These are phyloP conservation scores for Pythium apleroticum DNA, from an alignment of 352 stramenopile species.

Conservation along the genomic window DNA sequence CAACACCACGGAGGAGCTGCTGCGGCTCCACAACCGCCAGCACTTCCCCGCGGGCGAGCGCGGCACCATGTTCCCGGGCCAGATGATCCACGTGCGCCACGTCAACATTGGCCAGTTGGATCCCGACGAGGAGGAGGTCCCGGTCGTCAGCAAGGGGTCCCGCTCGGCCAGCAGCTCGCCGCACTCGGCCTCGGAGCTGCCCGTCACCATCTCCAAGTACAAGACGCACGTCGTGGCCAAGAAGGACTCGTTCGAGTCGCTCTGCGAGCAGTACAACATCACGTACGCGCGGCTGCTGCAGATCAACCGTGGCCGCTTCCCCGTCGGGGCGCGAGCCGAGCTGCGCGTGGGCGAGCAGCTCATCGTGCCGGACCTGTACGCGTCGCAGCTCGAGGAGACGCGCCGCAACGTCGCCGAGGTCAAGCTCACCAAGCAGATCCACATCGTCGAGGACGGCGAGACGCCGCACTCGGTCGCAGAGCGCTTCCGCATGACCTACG, in stretches of 20 bases:
- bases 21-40: constrained; percentile 79
- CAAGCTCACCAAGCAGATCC: constrained; percentile 87
- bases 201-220: constrained; percentile 62
- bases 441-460: constrained; percentile 70
- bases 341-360: constrained; percentile 58
- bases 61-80: constrained; percentile 59
- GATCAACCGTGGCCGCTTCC: constrained; percentile 76
- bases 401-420: constrained; percentile 76
- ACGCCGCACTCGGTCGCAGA: constrained; percentile 65
- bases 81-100: constrained; percentile 75
- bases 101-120: constrained; percentile 80
- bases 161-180: background rate
- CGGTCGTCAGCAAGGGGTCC: background rate
- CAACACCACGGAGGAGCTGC: constrained; percentile 78
- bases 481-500: constrained; percentile 78
- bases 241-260: constrained; percentile 70
- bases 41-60: constrained; percentile 79
- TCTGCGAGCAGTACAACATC: constrained; percentile 64
- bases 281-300: constrained; percentile 73
- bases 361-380: constrained; percentile 74
- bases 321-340: constrained; percentile 58
- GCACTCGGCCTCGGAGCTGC: constrained; percentile 7
- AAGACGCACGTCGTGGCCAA: constrained; percentile 57
- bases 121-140: constrained; percentile 21
- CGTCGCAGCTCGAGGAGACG: constrained; percentile 46